Conservation (phyloP, 2,329 filamentous ascomycete genomes). For the Karstenula rhodostoma region DNA sequence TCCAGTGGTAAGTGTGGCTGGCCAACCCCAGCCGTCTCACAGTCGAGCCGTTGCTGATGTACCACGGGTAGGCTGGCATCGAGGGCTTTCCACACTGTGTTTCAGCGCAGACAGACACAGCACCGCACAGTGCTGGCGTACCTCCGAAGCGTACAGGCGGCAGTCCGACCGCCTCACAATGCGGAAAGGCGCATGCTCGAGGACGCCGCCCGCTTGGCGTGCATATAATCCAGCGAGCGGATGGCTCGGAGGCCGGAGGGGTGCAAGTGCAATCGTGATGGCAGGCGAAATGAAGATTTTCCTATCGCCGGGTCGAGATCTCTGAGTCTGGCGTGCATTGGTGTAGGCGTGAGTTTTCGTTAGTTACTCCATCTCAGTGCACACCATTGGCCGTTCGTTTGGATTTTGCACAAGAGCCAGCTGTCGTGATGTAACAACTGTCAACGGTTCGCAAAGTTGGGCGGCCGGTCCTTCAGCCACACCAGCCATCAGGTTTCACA, state of each 20-base stretch:
- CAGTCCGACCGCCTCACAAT: constrained; percentile 34
- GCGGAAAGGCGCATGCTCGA: constrained; percentile 43
- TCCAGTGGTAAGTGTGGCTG: constrained; percentile 65
- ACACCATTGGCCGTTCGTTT: constrained; percentile 15
- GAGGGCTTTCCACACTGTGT: constrained; percentile 72
- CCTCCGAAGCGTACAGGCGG: constrained; percentile 59
- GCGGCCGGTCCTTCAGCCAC: constrained; percentile 35
- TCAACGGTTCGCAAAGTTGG: constrained; percentile 16
- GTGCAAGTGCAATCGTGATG: not conserved
- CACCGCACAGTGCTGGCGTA: constrained; percentile 72
- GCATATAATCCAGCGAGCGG: constrained; percentile 11
- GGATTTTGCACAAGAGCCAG: not conserved
- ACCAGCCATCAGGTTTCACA: constrained; percentile 37
- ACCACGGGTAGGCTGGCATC: constrained; percentile 67
- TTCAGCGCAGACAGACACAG: constrained; percentile 75
- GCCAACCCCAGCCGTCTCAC: constrained; percentile 35
- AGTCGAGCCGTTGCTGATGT: constrained; percentile 21
- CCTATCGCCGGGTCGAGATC: not conserved
- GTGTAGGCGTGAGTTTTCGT: not conserved
- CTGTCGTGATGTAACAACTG: constrained; percentile 39
- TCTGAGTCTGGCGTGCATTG: not conserved
- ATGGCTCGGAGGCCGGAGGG: constrained; percentile 14
- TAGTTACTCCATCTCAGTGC: not conserved
- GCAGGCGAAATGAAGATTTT: not conserved
- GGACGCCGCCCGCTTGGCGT: constrained; percentile 29